Base-by-base conservation (phyloP, 2,329 filamentous ascomycete species). In the Colletotrichum scovillei region DNA sequence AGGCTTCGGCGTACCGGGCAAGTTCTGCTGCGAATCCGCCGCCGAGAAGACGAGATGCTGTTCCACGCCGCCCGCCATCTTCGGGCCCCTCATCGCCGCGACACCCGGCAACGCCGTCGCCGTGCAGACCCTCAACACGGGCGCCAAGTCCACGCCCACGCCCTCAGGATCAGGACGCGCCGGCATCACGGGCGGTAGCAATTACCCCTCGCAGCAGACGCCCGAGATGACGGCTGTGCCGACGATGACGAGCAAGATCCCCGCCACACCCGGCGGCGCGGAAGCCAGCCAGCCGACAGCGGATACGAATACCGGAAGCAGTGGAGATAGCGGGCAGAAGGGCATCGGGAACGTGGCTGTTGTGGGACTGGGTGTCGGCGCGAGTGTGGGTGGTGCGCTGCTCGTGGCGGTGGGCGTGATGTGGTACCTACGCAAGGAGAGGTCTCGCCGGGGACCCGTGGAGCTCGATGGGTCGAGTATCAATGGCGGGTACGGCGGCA, bases 1-100 rank as follows among this genome's bases (percentile, higher is more conserved):
- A 4, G 70, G 70, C 0, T 73, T 62, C 60, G 70, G 52, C 30
- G 46, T 46, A 19, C 70, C 70, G 32, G 70, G 70, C 52, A 73
- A 70, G 60, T 73, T 73, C 55, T 73, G 70, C 67, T 73, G 70
- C 67, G 70, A 73, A 22, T 73, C 70, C 19, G 67, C 67, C 53
- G 67, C 67, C 14, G 70, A 73, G 46, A 73, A 70, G 70, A 63
- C 70, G 66, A 67, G 70, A 26, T 73, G 70, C 60, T 73, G 70
- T 55, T 56, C 52, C 60, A 73, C 70, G 60, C 67, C 70, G 1
- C 42, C 60, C 0, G 70, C 70, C 60, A 1, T 73, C 67, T 73
- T 73, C 32, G 70, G 70, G 9, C 70, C 70, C 14, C 46, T 73
- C n/a, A 65, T 73, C 46, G 42, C 67, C 19, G 70, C 70, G 8